phyloP scores from a whole-genome alignment of 1,284 basidiomycete genomes.

The Cystobasidium sp. region DNA sequence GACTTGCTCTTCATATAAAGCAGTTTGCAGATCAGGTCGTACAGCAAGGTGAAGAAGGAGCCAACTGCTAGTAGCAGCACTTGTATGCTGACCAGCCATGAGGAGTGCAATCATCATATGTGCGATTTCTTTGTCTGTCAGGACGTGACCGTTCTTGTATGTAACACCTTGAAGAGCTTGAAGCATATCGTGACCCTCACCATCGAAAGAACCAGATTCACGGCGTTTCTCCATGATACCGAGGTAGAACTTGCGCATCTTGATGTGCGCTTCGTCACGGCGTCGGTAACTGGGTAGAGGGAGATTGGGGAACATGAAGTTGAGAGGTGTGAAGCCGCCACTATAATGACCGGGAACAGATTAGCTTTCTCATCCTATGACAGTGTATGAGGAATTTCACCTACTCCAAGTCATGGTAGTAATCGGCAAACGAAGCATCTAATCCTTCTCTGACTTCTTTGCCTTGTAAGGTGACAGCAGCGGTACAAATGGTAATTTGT shows the following conservation, averaged over 20 bases:
- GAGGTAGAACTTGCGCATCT: constrained; percentile 93
- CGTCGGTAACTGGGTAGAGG: constrained; percentile 86
- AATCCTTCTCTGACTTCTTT: constrained; percentile 79
- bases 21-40: constrained; percentile 75
- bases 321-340: constrained; percentile 71
- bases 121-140: constrained; percentile 89
- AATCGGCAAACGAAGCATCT: constrained; percentile 81
- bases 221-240: constrained; percentile 82
- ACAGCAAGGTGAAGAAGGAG: constrained; percentile 86
- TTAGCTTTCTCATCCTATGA: constrained; percentile 10
- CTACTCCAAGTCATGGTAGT: constrained; percentile 89
- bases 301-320: constrained; percentile 93
- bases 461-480: constrained; percentile 89
- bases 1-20: constrained; percentile 86
- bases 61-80: constrained; percentile 90
- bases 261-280: constrained; percentile 86
- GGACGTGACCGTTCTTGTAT: constrained; percentile 80
- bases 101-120: constrained; percentile 78
- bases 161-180: constrained; percentile 79
- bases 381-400: constrained; percentile 56
- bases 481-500: constrained; percentile 96
- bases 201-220: constrained; percentile 59
- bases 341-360: background rate
- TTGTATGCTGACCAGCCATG: constrained; percentile 99
- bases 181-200: constrained; percentile 89